Percentiles rank a stretch among this genome's conserved stretches.
phyloP scores from a whole-genome alignment of 495 filamentous ascomycete genomes.

The Cenococcum geophilum region DNA sequence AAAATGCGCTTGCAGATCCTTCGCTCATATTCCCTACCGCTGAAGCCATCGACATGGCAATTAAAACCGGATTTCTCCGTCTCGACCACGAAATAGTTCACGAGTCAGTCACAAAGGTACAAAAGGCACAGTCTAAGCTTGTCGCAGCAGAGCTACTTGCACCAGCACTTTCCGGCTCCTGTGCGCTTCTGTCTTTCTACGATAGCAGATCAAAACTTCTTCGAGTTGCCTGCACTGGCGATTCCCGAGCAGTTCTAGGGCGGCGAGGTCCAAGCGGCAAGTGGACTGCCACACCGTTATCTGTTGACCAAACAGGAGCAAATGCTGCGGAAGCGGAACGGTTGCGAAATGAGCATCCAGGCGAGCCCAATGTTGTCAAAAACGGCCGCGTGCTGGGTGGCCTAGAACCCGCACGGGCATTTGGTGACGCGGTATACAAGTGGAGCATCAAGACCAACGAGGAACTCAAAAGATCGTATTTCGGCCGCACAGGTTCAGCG shows the following conservation, averaged over 20 bases:
- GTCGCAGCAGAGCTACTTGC: constrained; percentile 86
- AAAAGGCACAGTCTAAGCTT: constrained; percentile 77
- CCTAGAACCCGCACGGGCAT: constrained; percentile 86
- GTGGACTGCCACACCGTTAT: constrained; percentile 86
- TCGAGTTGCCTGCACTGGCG: constrained; percentile 88
- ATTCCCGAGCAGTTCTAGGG: constrained; percentile 88
- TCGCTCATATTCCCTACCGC: constrained; percentile 55
- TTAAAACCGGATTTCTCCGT: constrained; percentile 83
- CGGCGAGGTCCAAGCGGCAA: constrained; percentile 71
- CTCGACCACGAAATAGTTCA: constrained; percentile 92
- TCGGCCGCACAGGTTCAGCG: constrained; percentile 66
- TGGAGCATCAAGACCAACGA: constrained; percentile 81
- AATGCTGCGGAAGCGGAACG: constrained; percentile 77
- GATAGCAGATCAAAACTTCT: constrained; percentile 76
- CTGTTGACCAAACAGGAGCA: constrained; percentile 85
- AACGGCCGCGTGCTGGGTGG: constrained; percentile 89
- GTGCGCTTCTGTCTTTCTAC: constrained; percentile 94
- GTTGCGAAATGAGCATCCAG: constrained; percentile 77
- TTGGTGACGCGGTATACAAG: constrained; percentile 95
- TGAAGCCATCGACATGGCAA: constrained; percentile 78
- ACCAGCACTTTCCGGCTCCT: constrained; percentile 90
- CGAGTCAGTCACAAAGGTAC: constrained; percentile 77
- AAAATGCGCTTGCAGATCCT: constrained; percentile 60
- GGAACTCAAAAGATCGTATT: constrained; percentile 74
- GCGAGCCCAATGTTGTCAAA: constrained; percentile 72